Conservation (phyloP, 2,329 filamentous ascomycete species). For the Aspergillus sp. region DNA sequence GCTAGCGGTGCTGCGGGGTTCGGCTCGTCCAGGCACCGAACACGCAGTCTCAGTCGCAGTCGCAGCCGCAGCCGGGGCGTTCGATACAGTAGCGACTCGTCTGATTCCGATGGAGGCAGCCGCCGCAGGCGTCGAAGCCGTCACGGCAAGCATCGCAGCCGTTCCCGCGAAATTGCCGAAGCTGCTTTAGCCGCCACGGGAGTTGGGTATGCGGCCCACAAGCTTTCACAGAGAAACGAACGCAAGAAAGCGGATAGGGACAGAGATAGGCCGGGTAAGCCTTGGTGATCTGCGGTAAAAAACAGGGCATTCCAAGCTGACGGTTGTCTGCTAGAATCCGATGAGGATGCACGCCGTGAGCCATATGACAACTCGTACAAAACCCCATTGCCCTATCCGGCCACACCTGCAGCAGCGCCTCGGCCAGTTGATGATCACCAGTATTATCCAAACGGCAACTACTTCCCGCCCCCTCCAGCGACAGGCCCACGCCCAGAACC, state of each 20-base stretch:
- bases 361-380: slow-evolving; percentile 46
- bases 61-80: slow-evolving; percentile 42
- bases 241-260: slow-evolving; percentile 58
- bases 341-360: slow-evolving; percentile 35
- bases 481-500: slow-evolving; percentile 29
- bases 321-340: slow-evolving; percentile 29
- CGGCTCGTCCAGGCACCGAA: slow-evolving; percentile 32
- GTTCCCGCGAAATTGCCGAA: slow-evolving; percentile 51
- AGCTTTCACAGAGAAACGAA: slow-evolving; percentile 58
- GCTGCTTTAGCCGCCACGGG: slow-evolving; percentile 60
- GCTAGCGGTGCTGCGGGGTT: slow-evolving; percentile 31
- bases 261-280: slow-evolving; percentile 49
- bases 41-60: slow-evolving; percentile 52
- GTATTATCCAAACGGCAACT: slow-evolving; percentile 44
- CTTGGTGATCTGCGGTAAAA: not conserved
- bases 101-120: slow-evolving; percentile 39
- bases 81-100: slow-evolving; percentile 38
- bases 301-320: slow-evolving; percentile 7
- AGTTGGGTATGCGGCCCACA: slow-evolving; percentile 59
- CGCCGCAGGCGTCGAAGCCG: slow-evolving; percentile 34
- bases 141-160: slow-evolving; percentile 39
- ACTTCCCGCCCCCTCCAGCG: slow-evolving; percentile 48
- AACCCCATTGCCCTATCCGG: slow-evolving; percentile 37
- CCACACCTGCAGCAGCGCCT: slow-evolving; percentile 36
- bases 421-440: slow-evolving; percentile 36